Conservation (phyloP, 176 grass and related monocot genomes). For the Calamus simplicifolius region DNA sequence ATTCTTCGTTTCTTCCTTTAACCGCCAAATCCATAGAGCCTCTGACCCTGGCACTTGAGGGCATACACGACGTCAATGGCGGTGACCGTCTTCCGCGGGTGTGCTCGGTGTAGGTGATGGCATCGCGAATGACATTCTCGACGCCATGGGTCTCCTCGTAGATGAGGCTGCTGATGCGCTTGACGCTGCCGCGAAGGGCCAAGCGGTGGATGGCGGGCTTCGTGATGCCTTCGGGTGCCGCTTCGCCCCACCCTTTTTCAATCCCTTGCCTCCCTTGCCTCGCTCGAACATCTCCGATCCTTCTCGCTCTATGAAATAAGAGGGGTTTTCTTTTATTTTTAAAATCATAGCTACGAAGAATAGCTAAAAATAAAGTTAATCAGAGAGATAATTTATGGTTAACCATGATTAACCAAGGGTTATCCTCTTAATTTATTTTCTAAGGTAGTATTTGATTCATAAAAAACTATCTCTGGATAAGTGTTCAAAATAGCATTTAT, state of each 20-base stretch:
- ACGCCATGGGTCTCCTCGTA: slow-evolving; percentile 95
- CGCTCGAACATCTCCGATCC: slow-evolving; percentile 45
- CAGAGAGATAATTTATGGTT: no score
- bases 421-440: no score
- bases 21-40: slow-evolving; percentile 81
- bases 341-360: no score
- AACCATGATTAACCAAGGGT: no score
- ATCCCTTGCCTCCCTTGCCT: slow-evolving; percentile 82
- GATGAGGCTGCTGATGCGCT: slow-evolving; percentile 90
- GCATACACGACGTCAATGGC: slow-evolving; percentile 96
- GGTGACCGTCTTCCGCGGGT: slow-evolving; percentile 89
- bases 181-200: slow-evolving; percentile 69
- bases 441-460: no score
- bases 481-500: no score
- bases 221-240: slow-evolving; percentile 84
- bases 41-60: slow-evolving; percentile 88
- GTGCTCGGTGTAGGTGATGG: slow-evolving; percentile 93
- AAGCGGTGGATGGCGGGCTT: slow-evolving; percentile 88
- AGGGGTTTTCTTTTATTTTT: no score
- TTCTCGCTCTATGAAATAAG: no score
- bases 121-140: slow-evolving; percentile 94
- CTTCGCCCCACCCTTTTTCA: slow-evolving; percentile 89
- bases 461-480: no score
- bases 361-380: no score
- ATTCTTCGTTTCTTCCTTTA: background rate